Evolutionary conservation across 2,329 filamentous ascomycete genomes (phyloP).

Genomic region (Xylaria sp.): DNA sequence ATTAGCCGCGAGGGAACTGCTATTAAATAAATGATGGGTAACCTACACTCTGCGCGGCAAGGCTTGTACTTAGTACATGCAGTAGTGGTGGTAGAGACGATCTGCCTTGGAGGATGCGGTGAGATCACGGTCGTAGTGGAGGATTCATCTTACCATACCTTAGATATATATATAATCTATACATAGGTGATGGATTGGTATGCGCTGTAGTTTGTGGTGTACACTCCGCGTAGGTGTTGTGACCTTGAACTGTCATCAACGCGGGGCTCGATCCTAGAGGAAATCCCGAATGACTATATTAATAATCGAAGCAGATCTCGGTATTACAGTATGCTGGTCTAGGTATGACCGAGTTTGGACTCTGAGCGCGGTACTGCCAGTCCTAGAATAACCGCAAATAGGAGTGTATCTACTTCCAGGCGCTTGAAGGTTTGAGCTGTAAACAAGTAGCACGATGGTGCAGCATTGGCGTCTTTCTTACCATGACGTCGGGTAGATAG

Average conservation of each 20-base stretch:
- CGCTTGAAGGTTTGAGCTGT: not conserved
- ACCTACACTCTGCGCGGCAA: conserved; percentile 8
- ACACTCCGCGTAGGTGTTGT: not conserved
- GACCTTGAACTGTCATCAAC: conserved; percentile 11
- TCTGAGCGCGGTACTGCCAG: not conserved
- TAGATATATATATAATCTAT: too few species aligned
- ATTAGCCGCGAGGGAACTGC: conserved; percentile 15
- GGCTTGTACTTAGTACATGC: not conserved
- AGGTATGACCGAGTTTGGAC: not conserved
- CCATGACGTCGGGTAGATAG: not conserved
- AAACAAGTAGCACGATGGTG: not conserved
- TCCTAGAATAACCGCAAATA: not conserved
- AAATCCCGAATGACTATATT: conserved; percentile 13
- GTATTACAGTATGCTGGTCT: not conserved
- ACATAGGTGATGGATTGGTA: not conserved
- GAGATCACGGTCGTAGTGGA: conserved; percentile 17
- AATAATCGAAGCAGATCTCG: not conserved
- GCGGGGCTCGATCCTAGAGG: conserved; percentile 8
- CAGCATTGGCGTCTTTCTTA: not conserved
- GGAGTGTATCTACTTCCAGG: not conserved
- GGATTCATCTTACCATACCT: conserved; percentile 20
- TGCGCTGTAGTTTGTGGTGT: not conserved
- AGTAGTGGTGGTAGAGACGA: conserved; percentile 4
- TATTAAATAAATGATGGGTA: conserved; percentile 1
- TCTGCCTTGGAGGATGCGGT: conserved; percentile 18